A percentile compares a stretch with the other conserved stretches of the same genome.
Evolutionary conservation across 352 stramenopile genomes (phyloP).

Genomic region (Phytopythium litorale): DNA sequence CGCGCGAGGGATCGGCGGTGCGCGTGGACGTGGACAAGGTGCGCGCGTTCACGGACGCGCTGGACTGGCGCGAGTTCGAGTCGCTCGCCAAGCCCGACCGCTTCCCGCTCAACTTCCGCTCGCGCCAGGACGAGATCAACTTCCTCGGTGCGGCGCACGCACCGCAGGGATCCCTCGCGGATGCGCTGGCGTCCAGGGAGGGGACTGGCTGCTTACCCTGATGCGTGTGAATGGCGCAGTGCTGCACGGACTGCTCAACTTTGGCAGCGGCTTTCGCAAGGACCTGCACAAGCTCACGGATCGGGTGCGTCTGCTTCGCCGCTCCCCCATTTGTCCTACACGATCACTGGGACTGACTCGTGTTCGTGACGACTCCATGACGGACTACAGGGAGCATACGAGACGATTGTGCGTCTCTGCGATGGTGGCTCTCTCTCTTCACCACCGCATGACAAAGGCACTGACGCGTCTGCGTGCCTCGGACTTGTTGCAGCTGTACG

Average conservation of each 20-base stretch:
- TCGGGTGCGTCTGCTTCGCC: slow-evolving; percentile 22
- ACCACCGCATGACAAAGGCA: neutral
- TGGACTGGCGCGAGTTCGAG: slow-evolving; percentile 51
- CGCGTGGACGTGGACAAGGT: slow-evolving; percentile 47
- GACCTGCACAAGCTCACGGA: slow-evolving; percentile 71
- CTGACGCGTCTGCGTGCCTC: neutral
- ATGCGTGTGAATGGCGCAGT: slow-evolving; percentile 15
- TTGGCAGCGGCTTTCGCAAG: slow-evolving; percentile 77
- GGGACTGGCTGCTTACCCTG: neutral
- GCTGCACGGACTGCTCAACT: slow-evolving; percentile 70
- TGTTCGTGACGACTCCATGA: neutral
- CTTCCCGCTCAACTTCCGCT: slow-evolving; percentile 77
- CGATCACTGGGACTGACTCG: neutral
- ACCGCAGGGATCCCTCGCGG: too few species aligned
- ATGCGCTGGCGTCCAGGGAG: too few species aligned
- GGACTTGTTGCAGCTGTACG: slow-evolving; percentile 48
- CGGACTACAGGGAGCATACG: slow-evolving; percentile 42
- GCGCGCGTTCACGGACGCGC: slow-evolving; percentile 37
- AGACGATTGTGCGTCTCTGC: slow-evolving; percentile 53
- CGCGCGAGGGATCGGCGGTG: slow-evolving; percentile 38
- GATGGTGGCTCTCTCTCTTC: neutral
- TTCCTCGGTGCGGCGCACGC: slow-evolving; percentile 52
- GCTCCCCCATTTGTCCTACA: neutral
- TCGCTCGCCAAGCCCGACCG: slow-evolving; percentile 39
- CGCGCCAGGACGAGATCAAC: slow-evolving; percentile 68